Base-by-base conservation (phyloP, 768 basidiomycete species). In the Termitomyces sp. region DNA sequence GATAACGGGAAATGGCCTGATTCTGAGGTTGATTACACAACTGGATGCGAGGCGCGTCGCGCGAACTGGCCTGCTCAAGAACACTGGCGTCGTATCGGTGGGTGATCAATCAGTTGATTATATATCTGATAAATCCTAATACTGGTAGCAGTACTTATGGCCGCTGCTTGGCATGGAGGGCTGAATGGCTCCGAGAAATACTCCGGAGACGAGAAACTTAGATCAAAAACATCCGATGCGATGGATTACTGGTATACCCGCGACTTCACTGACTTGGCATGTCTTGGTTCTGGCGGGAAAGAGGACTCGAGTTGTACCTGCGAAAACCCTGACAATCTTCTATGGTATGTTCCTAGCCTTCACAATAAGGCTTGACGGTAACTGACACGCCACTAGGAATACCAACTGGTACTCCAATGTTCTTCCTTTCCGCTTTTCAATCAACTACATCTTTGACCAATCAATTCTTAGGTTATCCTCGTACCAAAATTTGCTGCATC, bases 51-150 rank as follows among this genome's bases (percentile, higher is more conserved):
- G 43, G 83, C 77, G 10, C 76, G 71, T 54, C 68, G 73, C 6
- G 81, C 80, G 15, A 85, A 80, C 60, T 84, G 83, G 83, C 82
- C 82, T 28, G 82, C 82, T 1, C 72, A 78, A 62, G 62, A 62
- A 17, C 81, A 83, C 59, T 82, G 80, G 78, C 57, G 60, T n/a
- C 75, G 77, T 33, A 69, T 78, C 26, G 67, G 78, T 78, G 56
- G 23, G 69, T 60, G 19, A 12, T 41, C 12, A 48, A 42, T 23
- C 45, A 45, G n/a, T 55, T 50, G 1, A 12, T 58, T 35, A 41
- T 54, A 15, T 45, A 19, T 31, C 9, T 26, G 51, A 2, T 21
- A 30, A 37, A 10, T 53, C 14, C 17, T 33, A 44, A 54, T 35
- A 37, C n/a, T 19, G 19, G 42, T 37, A 9, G 46, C 31, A 82